A percentile compares a stretch with the other conserved stretches of the same genome.
These are phyloP conservation scores for Blastobotrys illinoisensis DNA, from an alignment of 1,139 yeast genomes.

Conservation along the genomic window DNA sequence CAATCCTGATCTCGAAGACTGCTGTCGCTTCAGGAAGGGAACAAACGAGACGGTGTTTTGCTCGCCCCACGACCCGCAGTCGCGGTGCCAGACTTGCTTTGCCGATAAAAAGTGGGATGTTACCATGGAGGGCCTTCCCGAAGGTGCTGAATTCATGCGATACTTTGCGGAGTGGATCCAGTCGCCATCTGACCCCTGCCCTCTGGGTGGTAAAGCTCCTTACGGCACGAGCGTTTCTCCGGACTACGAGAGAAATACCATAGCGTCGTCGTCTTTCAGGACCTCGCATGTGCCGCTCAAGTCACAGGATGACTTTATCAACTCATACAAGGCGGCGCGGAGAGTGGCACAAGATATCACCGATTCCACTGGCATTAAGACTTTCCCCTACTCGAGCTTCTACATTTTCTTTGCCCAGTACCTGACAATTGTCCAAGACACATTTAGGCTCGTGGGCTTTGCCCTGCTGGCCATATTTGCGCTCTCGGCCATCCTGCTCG, in stretches of 20 bases:
- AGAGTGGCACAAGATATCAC: slow-evolving; percentile 60
- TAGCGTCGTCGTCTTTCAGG: slow-evolving; percentile 64
- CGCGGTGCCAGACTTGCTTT: slow-evolving; percentile 71
- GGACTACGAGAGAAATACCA: slow-evolving; percentile 34
- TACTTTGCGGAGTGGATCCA: slow-evolving; percentile 79
- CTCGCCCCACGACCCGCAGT: slow-evolving; percentile 59
- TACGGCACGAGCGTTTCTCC: slow-evolving; percentile 58
- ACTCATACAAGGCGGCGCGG: slow-evolving; percentile 70
- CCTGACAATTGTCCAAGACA: slow-evolving; percentile 50
- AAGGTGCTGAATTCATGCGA: slow-evolving; percentile 63
- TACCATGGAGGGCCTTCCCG: slow-evolving; percentile 81
- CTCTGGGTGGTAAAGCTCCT: slow-evolving; percentile 93
- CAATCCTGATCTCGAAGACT: slow-evolving; percentile 79
- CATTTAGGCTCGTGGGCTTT: slow-evolving; percentile 49
- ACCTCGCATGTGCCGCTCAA: slow-evolving; percentile 76
- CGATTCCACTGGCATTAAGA: slow-evolving; percentile 42
- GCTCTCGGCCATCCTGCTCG: slow-evolving; percentile 55
- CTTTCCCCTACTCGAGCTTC: slow-evolving; percentile 89
- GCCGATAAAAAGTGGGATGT: slow-evolving; percentile 58
- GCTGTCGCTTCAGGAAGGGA: slow-evolving; percentile 59
- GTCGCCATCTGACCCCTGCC: slow-evolving; percentile 84
- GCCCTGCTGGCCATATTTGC: slow-evolving; percentile 55
- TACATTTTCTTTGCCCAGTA: slow-evolving; percentile 92
- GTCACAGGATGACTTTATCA: slow-evolving; percentile 78
- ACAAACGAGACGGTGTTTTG: slow-evolving; percentile 49